phyloP scores from a whole-genome alignment of 2,329 filamentous ascomycete genomes.

The Penicillium sp. region DNA sequence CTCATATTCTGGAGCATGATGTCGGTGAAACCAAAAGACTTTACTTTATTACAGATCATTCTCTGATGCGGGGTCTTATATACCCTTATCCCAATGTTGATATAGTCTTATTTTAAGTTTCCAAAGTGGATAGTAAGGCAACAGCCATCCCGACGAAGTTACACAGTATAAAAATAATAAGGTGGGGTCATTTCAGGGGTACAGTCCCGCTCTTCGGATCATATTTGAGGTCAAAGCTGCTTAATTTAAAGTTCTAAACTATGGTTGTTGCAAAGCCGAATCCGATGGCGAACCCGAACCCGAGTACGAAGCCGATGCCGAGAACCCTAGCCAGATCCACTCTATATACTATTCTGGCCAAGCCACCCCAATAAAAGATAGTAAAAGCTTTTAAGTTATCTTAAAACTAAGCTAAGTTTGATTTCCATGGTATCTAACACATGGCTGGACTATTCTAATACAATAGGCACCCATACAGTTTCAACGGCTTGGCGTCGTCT shows the following conservation, averaged over 20 bases:
- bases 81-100: not conserved
- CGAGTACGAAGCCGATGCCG: not conserved
- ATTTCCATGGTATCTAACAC: not conserved
- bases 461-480: not conserved
- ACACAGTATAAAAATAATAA: not conserved
- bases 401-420: not conserved
- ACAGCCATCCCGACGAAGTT: not conserved
- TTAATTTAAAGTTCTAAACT: not conserved
- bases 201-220: not conserved
- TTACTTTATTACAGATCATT: not conserved
- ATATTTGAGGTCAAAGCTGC: not conserved
- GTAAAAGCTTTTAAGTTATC: not conserved
- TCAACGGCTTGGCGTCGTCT: not conserved
- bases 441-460: not conserved
- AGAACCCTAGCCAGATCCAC: not conserved
- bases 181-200: not conserved
- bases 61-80: not conserved
- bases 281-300: constrained; percentile 9
- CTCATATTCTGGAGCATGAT: not conserved
- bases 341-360: not conserved
- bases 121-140: not conserved
- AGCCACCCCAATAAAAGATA: not conserved
- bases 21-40: not conserved
- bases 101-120: not conserved
- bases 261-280: not conserved